phyloP scores from a whole-genome alignment of 192 early-diverging fungal genomes.

The Phycomyces blakesleeanus region DNA sequence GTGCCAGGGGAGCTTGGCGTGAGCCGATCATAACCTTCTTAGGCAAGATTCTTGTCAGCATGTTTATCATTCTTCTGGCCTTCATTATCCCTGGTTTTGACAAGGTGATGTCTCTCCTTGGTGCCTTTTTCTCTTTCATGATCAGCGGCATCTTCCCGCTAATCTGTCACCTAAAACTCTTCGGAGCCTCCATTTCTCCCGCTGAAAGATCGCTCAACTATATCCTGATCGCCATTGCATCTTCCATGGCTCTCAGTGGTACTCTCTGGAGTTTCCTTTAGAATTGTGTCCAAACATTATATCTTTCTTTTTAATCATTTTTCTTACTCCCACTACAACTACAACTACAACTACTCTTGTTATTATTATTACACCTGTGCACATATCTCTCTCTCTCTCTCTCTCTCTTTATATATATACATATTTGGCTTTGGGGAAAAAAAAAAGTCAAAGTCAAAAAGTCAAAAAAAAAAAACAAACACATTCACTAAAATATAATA shows the following conservation, averaged over 20 bases:
- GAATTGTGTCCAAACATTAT: conserved; percentile 9
- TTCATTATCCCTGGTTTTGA: conserved; percentile 28
- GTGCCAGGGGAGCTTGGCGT: conserved; percentile 3
- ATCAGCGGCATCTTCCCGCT: conserved; percentile 38
- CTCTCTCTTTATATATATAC: too few species aligned
- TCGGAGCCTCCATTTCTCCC: conserved; percentile 14
- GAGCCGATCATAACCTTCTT: conserved; percentile 12
- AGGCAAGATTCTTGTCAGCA: conserved; percentile 21
- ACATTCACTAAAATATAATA: too few species aligned
- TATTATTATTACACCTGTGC: too few species aligned
- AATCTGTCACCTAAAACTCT: conserved; percentile 31
- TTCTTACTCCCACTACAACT: background rate
- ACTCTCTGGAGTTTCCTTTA: conserved; percentile 34
- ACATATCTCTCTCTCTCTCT: too few species aligned
- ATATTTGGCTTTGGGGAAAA: too few species aligned
- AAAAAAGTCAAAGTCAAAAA: too few species aligned
- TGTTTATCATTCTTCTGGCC: conserved; percentile 21
- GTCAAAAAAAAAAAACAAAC: too few species aligned
- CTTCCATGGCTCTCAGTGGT: conserved; percentile 27
- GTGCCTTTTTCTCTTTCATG: conserved; percentile 35
- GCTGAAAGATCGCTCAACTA: conserved; percentile 11
- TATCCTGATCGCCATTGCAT: conserved; percentile 14
- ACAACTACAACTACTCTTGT: background rate
- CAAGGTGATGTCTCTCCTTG: conserved; percentile 29
- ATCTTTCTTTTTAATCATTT: background rate